Evolutionary conservation across 2,329 filamentous ascomycete genomes (phyloP).

Genomic region (Botrytis sinoallii): DNA sequence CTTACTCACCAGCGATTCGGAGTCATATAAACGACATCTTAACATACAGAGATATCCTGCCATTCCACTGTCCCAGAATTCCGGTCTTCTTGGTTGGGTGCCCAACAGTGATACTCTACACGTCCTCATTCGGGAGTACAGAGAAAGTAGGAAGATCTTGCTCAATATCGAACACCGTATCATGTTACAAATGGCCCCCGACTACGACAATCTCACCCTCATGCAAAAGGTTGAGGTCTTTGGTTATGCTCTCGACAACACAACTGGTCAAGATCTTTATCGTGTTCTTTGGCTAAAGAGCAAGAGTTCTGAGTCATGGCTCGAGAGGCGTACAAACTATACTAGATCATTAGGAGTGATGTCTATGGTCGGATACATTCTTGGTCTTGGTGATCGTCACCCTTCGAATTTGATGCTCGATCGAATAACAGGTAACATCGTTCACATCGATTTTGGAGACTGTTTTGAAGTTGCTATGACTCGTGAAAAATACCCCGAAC

Average conservation of each 20-base stretch:
- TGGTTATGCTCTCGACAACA: conserved; percentile 98
- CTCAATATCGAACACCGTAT: conserved; percentile 99
- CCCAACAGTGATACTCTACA: conserved; percentile 97
- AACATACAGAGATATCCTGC: conserved; percentile 94
- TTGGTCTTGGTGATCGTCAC: conserved; percentile 93
- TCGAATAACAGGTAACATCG: conserved; percentile 90
- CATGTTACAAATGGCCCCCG: conserved; percentile 99
- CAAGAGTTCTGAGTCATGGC: conserved; percentile 96
- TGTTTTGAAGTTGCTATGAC: conserved; percentile 99
- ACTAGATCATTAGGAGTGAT: conserved; percentile 96
- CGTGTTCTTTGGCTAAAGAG: conserved; percentile 98
- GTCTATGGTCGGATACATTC: conserved; percentile 99
- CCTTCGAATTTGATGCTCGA: conserved; percentile 98
- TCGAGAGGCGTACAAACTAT: conserved; percentile 97
- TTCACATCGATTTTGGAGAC: conserved; percentile 98
- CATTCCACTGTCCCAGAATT: conserved; percentile 96
- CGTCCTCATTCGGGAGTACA: conserved; percentile 93
- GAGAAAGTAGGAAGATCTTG: conserved; percentile 93
- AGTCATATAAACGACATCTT: conserved; percentile 95
- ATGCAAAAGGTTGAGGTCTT: conserved; percentile 99
- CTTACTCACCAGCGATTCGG: conserved; percentile 85
- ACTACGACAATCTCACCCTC: conserved; percentile 96
- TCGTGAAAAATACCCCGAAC: conserved; percentile 96
- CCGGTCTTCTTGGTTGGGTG: conserved; percentile 92
- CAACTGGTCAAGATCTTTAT: conserved; percentile 96